These are phyloP conservation scores for Magnolia changhungtana DNA, from an alignment of 164 flowering plant genomes.

Conservation along the genomic window DNA sequence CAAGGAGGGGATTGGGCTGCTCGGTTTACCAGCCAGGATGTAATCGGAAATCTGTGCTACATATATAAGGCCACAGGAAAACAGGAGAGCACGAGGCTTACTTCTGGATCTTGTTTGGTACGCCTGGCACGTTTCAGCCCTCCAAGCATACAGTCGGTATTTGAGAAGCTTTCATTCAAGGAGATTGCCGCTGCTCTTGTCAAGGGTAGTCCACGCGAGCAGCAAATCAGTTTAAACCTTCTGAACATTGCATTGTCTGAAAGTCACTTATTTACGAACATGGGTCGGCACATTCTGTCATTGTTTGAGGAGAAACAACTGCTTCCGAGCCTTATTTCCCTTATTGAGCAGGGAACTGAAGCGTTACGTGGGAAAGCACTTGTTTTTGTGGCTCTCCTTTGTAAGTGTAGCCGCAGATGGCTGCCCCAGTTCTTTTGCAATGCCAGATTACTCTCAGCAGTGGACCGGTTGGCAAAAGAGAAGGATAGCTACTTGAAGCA, in stretches of 20 bases:
- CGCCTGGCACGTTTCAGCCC: constrained; percentile 82
- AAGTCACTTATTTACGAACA: constrained; percentile 61
- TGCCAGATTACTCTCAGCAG: constrained; percentile 65
- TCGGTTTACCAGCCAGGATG: constrained; percentile 87
- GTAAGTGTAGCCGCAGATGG: constrained; percentile 75
- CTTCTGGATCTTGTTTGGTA: constrained; percentile 94
- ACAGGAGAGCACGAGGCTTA: constrained; percentile 82
- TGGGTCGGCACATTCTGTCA: constrained; percentile 58
- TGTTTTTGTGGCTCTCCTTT: constrained; percentile 73
- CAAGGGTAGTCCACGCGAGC: constrained; percentile 83
- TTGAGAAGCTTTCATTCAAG: constrained; percentile 76
- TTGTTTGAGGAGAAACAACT: constrained; percentile 79
- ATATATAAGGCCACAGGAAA: constrained; percentile 79
- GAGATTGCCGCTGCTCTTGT: constrained; percentile 62
- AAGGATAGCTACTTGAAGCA: constrained; percentile 65
- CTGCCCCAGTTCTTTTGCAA: constrained; percentile 77
- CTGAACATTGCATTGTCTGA: constrained; percentile 77
- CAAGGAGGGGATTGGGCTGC: constrained; percentile 90
- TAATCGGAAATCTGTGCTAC: constrained; percentile 74
- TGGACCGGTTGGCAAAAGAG: constrained; percentile 84
- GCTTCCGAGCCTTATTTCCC: constrained; percentile 66
- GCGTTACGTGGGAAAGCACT: constrained; percentile 80
- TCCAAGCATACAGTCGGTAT: constrained; percentile 56
- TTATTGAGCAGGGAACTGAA: constrained; percentile 88
- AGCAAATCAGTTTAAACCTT: constrained; percentile 88